phyloP scores from a whole-genome alignment of 2,329 filamentous ascomycete genomes.

The Hysterium pulicare region DNA sequence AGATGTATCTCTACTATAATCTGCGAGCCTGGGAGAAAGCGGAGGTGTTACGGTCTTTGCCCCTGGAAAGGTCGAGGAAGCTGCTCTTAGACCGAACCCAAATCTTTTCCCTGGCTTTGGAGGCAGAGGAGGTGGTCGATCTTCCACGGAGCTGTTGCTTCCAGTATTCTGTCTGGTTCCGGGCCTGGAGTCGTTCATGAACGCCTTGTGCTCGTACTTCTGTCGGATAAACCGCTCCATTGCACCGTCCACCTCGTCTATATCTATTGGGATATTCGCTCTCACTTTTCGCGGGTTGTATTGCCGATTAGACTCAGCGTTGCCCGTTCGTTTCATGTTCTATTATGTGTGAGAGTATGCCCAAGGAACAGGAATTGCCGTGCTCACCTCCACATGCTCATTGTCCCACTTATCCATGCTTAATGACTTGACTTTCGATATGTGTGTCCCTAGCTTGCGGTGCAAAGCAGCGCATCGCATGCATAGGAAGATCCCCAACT shows the following conservation, averaged over 20 bases:
- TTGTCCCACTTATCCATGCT: slow-evolving; percentile 98
- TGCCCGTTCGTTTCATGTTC: slow-evolving; percentile 94
- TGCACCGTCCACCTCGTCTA: slow-evolving; percentile 86
- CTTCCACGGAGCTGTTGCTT: slow-evolving; percentile 52
- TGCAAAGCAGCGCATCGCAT: slow-evolving; percentile 96
- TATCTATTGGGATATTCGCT: slow-evolving; percentile 81
- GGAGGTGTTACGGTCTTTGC: slow-evolving; percentile 54
- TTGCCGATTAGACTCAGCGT: slow-evolving; percentile 76
- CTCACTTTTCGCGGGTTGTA: slow-evolving; percentile 85
- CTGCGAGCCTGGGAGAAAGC: slow-evolving; percentile 28
- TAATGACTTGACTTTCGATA: slow-evolving; percentile 97
- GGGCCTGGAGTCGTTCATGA: slow-evolving; percentile 39
- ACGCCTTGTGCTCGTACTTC: slow-evolving; percentile 75
- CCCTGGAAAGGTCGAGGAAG: slow-evolving; percentile 66
- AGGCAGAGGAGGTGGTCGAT: slow-evolving; percentile 56
- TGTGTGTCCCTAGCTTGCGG: slow-evolving; percentile 93
- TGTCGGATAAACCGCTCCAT: slow-evolving; percentile 95
- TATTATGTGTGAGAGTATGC: slow-evolving; percentile 44
- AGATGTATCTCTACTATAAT: slow-evolving; percentile 27
- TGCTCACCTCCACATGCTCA: slow-evolving; percentile 88
- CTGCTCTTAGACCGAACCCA: slow-evolving; percentile 64
- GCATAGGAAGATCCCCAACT: slow-evolving; percentile 94
- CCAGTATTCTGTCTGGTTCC: slow-evolving; percentile 54
- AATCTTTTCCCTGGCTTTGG: slow-evolving; percentile 61
- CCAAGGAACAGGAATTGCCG: slow-evolving; percentile 15